These are phyloP conservation scores for Heliamphora exappendiculata DNA, from an alignment of 148 eudicot species.

Conservation along the genomic window DNA sequence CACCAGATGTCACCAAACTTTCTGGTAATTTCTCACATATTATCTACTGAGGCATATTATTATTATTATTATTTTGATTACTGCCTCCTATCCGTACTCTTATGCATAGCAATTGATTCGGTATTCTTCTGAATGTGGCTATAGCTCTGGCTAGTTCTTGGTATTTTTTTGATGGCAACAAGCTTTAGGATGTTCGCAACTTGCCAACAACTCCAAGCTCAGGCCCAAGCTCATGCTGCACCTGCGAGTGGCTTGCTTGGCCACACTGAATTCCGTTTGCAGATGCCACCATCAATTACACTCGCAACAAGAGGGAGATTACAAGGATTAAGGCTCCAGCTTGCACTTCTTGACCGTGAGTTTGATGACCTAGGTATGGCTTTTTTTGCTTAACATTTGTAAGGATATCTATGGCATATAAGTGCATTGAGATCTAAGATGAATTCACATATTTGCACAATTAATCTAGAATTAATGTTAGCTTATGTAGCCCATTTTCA, in stretches of 20 bases:
- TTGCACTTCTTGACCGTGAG: conserved; percentile 43
- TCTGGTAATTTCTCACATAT: conserved; percentile 25
- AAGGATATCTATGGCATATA: background rate
- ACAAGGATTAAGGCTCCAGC: conserved; percentile 44
- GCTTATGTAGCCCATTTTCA: background rate
- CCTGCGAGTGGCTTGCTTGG: conserved; percentile 33
- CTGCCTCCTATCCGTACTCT: background rate
- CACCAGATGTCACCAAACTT: conserved; percentile 44
- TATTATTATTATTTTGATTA: background rate
- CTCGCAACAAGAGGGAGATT: conserved; percentile 36
- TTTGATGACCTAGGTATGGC: conserved; percentile 37
- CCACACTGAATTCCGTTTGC: conserved; percentile 35
- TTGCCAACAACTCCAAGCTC: conserved; percentile 44
- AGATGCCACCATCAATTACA: conserved; percentile 42
- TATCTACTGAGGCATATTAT: background rate
- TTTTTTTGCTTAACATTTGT: background rate
- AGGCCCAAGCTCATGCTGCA: conserved; percentile 38
- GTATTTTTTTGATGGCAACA: conserved; percentile 34
- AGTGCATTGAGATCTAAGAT: background rate
- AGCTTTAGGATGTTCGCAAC: conserved; percentile 40
- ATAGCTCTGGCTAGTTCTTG: conserved; percentile 42
- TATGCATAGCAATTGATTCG: background rate
- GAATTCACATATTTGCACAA: background rate
- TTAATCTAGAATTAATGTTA: background rate
- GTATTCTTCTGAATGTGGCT: conserved; percentile 7